phyloP scores from a whole-genome alignment of 2,329 filamentous ascomycete species.

The Allantophomopsis cytisporea region DNA sequence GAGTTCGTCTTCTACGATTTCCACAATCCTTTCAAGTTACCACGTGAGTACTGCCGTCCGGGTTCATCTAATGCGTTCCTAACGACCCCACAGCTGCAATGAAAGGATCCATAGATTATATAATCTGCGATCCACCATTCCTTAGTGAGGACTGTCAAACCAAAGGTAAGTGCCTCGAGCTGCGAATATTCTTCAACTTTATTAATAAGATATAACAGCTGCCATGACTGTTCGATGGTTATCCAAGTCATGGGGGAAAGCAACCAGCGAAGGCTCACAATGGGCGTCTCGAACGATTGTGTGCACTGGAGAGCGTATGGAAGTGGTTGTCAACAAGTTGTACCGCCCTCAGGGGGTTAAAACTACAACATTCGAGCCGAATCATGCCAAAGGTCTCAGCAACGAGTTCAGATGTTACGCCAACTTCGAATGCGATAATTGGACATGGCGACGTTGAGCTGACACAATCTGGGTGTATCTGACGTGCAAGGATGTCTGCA shows the following conservation, averaged over 20 bases:
- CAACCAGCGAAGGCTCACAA: slow-evolving; percentile 1
- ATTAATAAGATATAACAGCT: slow-evolving; percentile 26
- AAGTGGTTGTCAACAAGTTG: slow-evolving; percentile 46
- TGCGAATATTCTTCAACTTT: slow-evolving; percentile 1
- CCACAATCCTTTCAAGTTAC: slow-evolving; percentile 50
- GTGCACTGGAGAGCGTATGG: slow-evolving; percentile 71
- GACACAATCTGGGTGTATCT: too few species aligned
- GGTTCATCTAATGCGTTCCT: background rate
- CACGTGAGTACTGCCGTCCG: slow-evolving; percentile 24
- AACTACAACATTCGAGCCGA: slow-evolving; percentile 55
- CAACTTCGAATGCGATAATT: slow-evolving; percentile 53
- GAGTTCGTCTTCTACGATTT: slow-evolving; percentile 70
- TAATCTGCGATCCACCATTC: slow-evolving; percentile 71
- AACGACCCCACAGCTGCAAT: slow-evolving; percentile 17
- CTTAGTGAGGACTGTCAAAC: slow-evolving; percentile 71
- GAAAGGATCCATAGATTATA: slow-evolving; percentile 50
- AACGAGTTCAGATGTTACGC: slow-evolving; percentile 75
- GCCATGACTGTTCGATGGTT: slow-evolving; percentile 68
- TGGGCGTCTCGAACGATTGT: slow-evolving; percentile 34
- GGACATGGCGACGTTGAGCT: slow-evolving; percentile 21
- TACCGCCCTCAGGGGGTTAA: slow-evolving; percentile 48
- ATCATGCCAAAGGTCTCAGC: slow-evolving; percentile 59
- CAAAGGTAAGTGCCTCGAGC: slow-evolving; percentile 36
- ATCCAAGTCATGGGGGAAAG: slow-evolving; percentile 25
- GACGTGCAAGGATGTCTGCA: too few species aligned